Conservation (phyloP, 331 rosid genomes). For the Ulmus americana region DNA sequence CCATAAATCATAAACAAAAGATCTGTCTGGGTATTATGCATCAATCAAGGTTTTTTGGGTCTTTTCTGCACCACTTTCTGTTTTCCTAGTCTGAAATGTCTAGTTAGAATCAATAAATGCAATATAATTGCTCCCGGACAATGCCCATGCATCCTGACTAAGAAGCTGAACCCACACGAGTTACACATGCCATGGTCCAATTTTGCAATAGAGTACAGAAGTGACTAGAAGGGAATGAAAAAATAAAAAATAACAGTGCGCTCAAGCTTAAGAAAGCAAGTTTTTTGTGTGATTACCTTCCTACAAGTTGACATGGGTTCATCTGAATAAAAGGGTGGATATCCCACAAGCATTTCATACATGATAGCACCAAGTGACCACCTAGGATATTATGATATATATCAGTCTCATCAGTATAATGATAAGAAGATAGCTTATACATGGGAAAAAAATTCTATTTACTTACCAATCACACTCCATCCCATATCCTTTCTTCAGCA, state of each 20-base stretch:
- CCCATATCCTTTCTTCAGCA: constrained; percentile 98
- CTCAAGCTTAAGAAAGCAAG: constrained; percentile 6
- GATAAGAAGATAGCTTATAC: constrained; percentile 8
- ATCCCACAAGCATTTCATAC: constrained; percentile 99
- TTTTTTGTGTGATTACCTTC: constrained; percentile 55
- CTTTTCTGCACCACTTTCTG: background rate
- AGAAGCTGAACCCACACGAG: background rate
- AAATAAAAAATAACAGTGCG: background rate
- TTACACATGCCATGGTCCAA: background rate
- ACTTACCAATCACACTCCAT: constrained; percentile 96
- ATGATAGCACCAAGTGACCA: constrained; percentile 98
- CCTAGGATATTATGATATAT: constrained; percentile 41
- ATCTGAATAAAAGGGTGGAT: constrained; percentile 94
- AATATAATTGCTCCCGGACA: background rate
- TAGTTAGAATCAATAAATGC: background rate
- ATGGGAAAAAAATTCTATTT: constrained; percentile 9
- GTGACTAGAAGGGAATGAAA: background rate
- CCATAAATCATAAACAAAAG: background rate
- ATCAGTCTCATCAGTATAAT: constrained; percentile 22
- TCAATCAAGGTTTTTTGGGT: background rate
- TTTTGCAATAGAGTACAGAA: background rate
- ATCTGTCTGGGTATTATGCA: background rate
- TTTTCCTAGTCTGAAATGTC: background rate
- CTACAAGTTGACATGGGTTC: constrained; percentile 95
- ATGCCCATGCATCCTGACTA: background rate